Evolutionary conservation across 1,284 basidiomycete species (phyloP), one percentile per base, ranked within the genome.

Genomic region (Austropuccinia psidii): DNA sequence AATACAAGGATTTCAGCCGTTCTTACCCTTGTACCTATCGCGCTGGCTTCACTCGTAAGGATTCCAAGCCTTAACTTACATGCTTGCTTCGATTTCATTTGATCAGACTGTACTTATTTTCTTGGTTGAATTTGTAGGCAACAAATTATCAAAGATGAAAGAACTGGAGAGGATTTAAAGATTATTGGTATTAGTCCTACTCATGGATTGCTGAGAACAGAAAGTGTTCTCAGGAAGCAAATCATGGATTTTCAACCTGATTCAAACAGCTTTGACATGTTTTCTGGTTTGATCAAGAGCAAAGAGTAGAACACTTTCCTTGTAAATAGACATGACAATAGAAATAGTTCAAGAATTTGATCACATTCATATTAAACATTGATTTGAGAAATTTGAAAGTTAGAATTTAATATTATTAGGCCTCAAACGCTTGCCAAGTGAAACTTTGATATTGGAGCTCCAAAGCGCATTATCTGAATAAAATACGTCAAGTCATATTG

Each of bases 221-320:
- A 91, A 15, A 85, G 87, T 75, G 80, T 89, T 1, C 43, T 45
- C n/a, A 49, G 11, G 41, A 62, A 35, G 77, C n/a, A 79, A 57
- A 84, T 80, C 65, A 83, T 87, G 50, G 86, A 88, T 77, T 79
- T 88, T 24, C 95, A 97, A 81, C 96, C 95, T 2, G 93, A 98
- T 79, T 93, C 94, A 35, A 99, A 99, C 80, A 91, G 90, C 79
- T 98, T 98, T 78, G 95, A 98, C 81, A 85, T 98, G 79, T 90
- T 98, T 88, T 86, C 88, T 66, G 91, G 92, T 35, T 82, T 98
- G 80, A 93, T 98, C 79, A 87, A 85, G 82, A 81, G 84, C 24
- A 90, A 90, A 81, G 76, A 75, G 43, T 82, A 49, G 76, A 19
- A n/a, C n/a, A n/a, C n/a, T n/a, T n/a, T n/a, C n/a, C n/a, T n/a